phyloP scores from a whole-genome alignment of 176 grass and related monocot species.

The Coix lacrymajobi region DNA sequence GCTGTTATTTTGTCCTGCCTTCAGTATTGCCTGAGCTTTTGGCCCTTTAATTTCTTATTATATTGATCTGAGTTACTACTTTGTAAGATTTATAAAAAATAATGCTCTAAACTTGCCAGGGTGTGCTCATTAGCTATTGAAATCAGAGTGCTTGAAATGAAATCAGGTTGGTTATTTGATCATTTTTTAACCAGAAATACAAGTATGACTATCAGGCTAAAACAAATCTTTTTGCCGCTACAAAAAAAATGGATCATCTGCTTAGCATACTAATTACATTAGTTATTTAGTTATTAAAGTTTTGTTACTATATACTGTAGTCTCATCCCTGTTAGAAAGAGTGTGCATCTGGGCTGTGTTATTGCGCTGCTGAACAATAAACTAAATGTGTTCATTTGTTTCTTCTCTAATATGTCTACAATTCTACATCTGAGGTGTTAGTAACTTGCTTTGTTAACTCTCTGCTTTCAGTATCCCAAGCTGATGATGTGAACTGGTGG shows the following conservation, averaged over 20 bases:
- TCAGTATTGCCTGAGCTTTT: background rate
- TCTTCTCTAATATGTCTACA: background rate
- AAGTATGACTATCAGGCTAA: background rate
- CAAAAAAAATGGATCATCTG: background rate
- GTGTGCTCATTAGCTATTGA: background rate
- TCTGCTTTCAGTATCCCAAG: conserved; percentile 44
- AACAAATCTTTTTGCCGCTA: background rate
- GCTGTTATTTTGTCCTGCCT: background rate
- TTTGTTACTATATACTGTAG: background rate
- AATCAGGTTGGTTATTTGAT: background rate
- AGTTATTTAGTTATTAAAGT: background rate
- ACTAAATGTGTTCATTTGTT: background rate
- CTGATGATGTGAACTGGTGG: conserved; percentile 83
- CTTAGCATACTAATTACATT: background rate
- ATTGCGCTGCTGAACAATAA: background rate
- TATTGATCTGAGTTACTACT: background rate
- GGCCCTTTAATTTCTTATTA: background rate
- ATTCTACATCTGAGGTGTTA: conserved; percentile 2
- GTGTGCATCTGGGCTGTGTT: background rate
- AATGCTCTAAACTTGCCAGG: background rate
- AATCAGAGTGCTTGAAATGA: background rate
- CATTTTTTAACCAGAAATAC: background rate
- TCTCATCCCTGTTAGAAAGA: background rate
- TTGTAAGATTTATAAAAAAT: background rate
- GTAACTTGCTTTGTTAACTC: conserved; percentile 2